These are phyloP conservation scores for Saraca asoca DNA, from an alignment of 331 rosid species.

Conservation along the genomic window DNA sequence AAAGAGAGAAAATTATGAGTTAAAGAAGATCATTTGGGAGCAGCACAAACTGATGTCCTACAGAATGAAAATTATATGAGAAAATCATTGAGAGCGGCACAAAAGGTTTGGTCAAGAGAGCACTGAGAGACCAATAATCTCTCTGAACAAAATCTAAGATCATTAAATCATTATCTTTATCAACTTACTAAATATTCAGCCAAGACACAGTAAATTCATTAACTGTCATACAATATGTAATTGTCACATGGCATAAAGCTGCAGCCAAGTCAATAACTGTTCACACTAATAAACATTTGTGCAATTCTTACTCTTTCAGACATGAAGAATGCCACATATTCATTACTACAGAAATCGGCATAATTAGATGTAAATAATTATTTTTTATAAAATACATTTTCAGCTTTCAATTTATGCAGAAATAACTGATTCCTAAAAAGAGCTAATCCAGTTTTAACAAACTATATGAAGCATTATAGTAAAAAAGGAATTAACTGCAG, in stretches of 20 bases:
- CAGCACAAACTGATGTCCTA: too few species aligned
- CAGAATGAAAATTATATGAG: not conserved
- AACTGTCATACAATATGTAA: not conserved
- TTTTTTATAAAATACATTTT: too few species aligned
- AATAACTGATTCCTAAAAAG: constrained; percentile 14
- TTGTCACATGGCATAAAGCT: too few species aligned
- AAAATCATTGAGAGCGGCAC: not conserved
- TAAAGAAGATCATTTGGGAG: too few species aligned
- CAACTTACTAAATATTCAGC: not conserved
- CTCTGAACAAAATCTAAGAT: not conserved
- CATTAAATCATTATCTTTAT: not conserved
- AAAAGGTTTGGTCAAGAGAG: not conserved
- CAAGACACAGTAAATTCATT: not conserved
- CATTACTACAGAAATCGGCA: not conserved
- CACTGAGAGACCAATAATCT: not conserved
- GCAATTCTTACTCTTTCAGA: not conserved
- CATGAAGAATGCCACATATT: not conserved
- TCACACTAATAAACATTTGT: not conserved
- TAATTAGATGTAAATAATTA: not conserved
- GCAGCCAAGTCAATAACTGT: not conserved
- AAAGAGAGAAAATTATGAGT: not conserved
- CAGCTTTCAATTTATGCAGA: not conserved
- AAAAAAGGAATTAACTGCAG: constrained; percentile 6
- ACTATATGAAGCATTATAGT: not conserved
- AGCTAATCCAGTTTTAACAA: constrained; percentile 1